Conservation (phyloP, 73 alveolate species). For the Blepharisma japonicum region DNA sequence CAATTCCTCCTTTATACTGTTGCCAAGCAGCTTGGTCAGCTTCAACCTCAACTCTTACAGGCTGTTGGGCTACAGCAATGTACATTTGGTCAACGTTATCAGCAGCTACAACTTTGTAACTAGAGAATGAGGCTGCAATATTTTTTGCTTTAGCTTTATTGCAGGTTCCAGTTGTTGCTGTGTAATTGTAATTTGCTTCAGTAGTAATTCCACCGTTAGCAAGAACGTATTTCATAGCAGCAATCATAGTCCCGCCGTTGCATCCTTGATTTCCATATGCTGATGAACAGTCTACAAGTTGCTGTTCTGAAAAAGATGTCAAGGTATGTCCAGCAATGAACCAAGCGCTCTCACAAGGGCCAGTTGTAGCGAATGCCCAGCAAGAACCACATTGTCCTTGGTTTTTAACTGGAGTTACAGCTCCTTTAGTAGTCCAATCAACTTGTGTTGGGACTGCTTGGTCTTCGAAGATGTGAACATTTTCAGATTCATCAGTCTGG, state of each 20-base stretch:
- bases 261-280: conserved; percentile 46
- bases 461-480: background rate
- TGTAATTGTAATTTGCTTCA: conserved; percentile 53
- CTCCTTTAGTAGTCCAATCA: conserved; percentile 69
- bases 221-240: conserved; percentile 23
- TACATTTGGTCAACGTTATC: background rate
- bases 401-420: conserved; percentile 61
- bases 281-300: conserved; percentile 62
- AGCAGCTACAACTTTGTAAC: background rate
- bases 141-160: background rate
- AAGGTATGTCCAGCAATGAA: conserved; percentile 6
- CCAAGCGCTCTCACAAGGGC: conserved; percentile 44
- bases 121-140: background rate
- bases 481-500: conserved; percentile 1
- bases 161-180: background rate
- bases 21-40: conserved; percentile 34
- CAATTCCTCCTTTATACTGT: conserved; percentile 40
- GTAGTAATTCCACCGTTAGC: conserved; percentile 45
- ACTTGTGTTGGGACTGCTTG: conserved; percentile 35
- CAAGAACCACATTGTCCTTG: conserved; percentile 85
- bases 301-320: conserved; percentile 47
- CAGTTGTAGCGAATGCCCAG: conserved; percentile 84
- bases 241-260: conserved; percentile 49
- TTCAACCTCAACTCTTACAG: background rate
- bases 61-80: conserved; percentile 14